Evolutionary conservation across 208 protist species (phyloP), one percentile per base, ranked within the genome.

Genomic region (Borovskyia barvae): DNA sequence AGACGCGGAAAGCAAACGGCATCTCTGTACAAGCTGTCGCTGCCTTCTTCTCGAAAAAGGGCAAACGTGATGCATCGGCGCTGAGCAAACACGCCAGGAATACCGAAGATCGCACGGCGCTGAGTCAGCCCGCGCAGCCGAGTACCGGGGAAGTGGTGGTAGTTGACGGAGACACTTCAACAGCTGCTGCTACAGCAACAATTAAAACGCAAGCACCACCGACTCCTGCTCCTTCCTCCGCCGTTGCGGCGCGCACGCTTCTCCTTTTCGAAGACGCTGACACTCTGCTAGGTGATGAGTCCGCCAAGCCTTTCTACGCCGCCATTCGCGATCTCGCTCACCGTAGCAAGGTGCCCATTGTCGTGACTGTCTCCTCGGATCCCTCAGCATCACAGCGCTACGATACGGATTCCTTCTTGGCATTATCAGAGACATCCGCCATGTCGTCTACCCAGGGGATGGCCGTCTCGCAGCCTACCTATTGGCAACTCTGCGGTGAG

Each of bases 261-360:
- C 64, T 94, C 19, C 72, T 94, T n/a, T 75, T 94, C 68, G 87
- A 94, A 41, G 81, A 89, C 43, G 87, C 81, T 3, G 87, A 94
- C 65, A 68, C 92, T 40, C 73, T 92, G 25, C 81, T 94, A 5
- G 83, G 75, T 0, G 84, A 90, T 47, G 83, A 91, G 66, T 60
- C 72, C 12, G 69, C 74, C 37, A 69, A 75, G 29, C 52, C 84
- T 4, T 85, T 94, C 42, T 94, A 94, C 64, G 72, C 80, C 5
- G 73, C 87, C 26, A 82, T 94, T 30, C 75, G 82, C 37, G 82
- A 91, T 43, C 48, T 94, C 2, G 83, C 87, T 28, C 61, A 80
- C 55, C 64, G 77, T 46, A 92, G 84, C 61, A 88, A 91, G 37
- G 77, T 90, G 3, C 87, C 87, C 26, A 84, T 94, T 37, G 63